phyloP scores from a whole-genome alignment of 306 rosid species.

The Arachis stenosperma region DNA sequence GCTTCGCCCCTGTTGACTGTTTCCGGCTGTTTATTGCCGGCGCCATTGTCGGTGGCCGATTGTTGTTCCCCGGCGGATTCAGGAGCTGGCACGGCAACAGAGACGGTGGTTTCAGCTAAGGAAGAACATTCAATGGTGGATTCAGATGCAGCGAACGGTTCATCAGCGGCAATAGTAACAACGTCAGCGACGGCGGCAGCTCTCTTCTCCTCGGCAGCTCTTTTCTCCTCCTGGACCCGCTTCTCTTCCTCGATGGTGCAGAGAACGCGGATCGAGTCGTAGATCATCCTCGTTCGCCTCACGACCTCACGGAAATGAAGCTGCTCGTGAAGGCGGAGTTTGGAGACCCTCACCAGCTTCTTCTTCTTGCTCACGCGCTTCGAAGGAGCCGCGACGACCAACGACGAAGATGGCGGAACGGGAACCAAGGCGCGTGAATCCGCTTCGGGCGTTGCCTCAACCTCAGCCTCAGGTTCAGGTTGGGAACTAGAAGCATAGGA shows the following conservation, averaged over 20 bases:
- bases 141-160: too few species aligned
- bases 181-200: neutral
- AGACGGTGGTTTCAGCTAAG: neutral
- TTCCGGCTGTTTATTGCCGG: neutral
- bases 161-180: neutral
- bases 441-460: conserved; percentile 26
- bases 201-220: neutral
- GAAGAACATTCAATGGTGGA: too few species aligned
- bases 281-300: conserved; percentile 68
- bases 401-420: conserved; percentile 39
- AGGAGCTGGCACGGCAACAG: neutral
- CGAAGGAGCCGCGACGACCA: neutral
- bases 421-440: conserved; percentile 66
- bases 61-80: neutral
- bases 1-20: neutral
- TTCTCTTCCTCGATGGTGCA: conserved; percentile 33
- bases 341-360: conserved; percentile 77
- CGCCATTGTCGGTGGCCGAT: neutral
- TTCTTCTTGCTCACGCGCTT: conserved; percentile 24
- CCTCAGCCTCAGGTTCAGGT: neutral
- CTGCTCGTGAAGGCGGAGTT: conserved; percentile 57
- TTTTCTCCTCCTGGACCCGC: conserved; percentile 40
- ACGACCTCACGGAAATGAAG: conserved; percentile 55
- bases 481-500: neutral
- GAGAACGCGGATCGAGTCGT: conserved; percentile 68